Conservation (phyloP, 768 basidiomycete genomes). For the Trametes cingulata region DNA sequence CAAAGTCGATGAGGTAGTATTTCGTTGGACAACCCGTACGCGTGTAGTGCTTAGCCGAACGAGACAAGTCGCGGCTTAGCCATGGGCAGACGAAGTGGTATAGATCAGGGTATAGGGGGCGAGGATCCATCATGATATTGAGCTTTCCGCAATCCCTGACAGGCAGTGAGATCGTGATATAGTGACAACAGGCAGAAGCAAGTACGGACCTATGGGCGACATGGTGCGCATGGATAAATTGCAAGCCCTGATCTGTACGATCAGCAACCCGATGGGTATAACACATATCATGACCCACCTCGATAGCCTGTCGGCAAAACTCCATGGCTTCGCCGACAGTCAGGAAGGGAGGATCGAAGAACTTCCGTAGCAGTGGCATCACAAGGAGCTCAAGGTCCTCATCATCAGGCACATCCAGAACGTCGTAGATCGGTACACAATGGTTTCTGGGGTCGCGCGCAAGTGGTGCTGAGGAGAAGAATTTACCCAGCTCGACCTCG, state of each 20-base stretch:
- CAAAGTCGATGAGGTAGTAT: slow-evolving; percentile 42
- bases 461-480: slow-evolving; percentile 9
- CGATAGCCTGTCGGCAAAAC: slow-evolving; percentile 36
- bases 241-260: too few relatives aligned
- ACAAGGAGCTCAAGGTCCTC: slow-evolving; percentile 26
- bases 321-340: slow-evolving; percentile 39
- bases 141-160: slow-evolving; percentile 14
- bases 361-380: slow-evolving; percentile 34
- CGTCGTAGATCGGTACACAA: slow-evolving; percentile 24
- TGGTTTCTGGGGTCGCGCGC: slow-evolving; percentile 27
- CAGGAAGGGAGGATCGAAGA: slow-evolving; percentile 32
- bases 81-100: slow-evolving; percentile 29
- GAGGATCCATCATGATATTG: slow-evolving; percentile 25
- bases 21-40: slow-evolving; percentile 33
- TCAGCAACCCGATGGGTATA: too few relatives aligned
- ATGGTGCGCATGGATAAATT: background rate
- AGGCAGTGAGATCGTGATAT: too few relatives aligned
- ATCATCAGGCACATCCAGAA: slow-evolving; percentile 19
- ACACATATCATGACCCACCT: slow-evolving; percentile 27
- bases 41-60: slow-evolving; percentile 27
- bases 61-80: slow-evolving; percentile 24
- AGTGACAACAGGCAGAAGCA: background rate
- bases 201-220: background rate
- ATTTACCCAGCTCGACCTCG: slow-evolving; percentile 13
- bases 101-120: slow-evolving; percentile 25